These are phyloP conservation scores for Herpomyces periplanetae DNA, from an alignment of 2,329 filamentous ascomycete genomes.

Conservation along the genomic window DNA sequence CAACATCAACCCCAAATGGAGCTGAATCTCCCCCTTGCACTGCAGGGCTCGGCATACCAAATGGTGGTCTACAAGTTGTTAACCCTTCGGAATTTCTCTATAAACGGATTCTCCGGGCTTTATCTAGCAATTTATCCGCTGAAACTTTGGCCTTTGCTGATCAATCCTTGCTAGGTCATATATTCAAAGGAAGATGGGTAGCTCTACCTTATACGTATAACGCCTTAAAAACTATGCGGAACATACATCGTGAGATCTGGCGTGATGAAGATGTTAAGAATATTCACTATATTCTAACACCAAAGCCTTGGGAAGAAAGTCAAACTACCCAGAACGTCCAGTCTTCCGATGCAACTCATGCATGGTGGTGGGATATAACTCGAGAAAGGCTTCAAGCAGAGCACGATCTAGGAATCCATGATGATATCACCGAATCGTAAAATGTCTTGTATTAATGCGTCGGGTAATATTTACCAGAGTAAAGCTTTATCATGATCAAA, in stretches of 20 bases:
- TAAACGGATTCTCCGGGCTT: slow-evolving; percentile 12
- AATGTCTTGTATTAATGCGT: too few relatives aligned
- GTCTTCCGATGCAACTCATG: slow-evolving; percentile 11
- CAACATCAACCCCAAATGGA: slow-evolving; percentile 12
- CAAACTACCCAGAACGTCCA: slow-evolving; percentile 10
- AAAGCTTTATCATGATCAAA: slow-evolving; percentile 81
- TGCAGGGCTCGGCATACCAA: slow-evolving; percentile 13
- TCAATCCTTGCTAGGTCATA: slow-evolving; percentile 16
- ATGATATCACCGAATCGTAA: too few relatives aligned
- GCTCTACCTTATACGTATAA: slow-evolving; percentile 19
- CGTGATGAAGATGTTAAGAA: slow-evolving; percentile 17
- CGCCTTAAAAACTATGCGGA: slow-evolving; percentile 18
- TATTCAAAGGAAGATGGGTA: slow-evolving; percentile 17
- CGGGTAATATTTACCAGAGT: too few relatives aligned
- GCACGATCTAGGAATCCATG: slow-evolving; percentile 10
- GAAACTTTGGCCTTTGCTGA: slow-evolving; percentile 19
- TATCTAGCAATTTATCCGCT: slow-evolving; percentile 11
- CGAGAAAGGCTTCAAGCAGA: slow-evolving; percentile 11
- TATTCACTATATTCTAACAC: slow-evolving; percentile 18
- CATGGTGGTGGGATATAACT: slow-evolving; percentile 16
- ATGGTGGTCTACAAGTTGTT: slow-evolving; percentile 17
- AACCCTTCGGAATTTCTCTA: slow-evolving; percentile 13
- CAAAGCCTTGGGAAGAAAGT: slow-evolving; percentile 20
- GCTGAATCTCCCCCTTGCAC: slow-evolving; percentile 11
- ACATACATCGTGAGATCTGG: slow-evolving; percentile 18